phyloP scores from a whole-genome alignment of 306 rosid species.

The Hippophae rhamnoides region DNA sequence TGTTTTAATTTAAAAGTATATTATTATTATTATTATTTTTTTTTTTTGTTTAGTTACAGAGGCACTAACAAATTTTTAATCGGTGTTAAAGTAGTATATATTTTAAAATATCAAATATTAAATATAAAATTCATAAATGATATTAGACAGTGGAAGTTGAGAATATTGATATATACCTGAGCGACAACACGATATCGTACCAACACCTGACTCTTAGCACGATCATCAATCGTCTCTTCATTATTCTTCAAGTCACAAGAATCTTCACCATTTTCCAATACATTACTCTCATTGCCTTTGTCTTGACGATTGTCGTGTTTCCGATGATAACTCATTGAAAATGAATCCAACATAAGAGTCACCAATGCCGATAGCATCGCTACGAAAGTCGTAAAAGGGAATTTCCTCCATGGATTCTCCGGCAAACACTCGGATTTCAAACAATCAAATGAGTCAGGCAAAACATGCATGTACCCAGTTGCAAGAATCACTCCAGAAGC shows the following conservation, averaged over 20 bases:
- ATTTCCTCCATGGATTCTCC: slow-evolving; percentile 38
- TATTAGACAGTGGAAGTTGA: no score
- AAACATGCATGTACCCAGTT: slow-evolving; percentile 67
- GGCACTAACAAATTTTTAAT: no score
- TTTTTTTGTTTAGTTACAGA: no score
- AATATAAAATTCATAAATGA: no score
- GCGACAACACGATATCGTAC: slow-evolving; percentile 44
- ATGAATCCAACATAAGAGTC: slow-evolving; percentile 53
- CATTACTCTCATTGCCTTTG: background rate
- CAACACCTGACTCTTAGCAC: slow-evolving; percentile 12
- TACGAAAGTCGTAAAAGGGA: slow-evolving; percentile 49
- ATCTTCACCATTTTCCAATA: background rate
- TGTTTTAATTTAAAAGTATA: background rate
- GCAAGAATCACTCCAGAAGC: slow-evolving; percentile 66
- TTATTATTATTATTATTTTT: no score
- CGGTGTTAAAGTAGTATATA: no score
- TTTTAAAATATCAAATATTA: no score
- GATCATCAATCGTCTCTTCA: background rate
- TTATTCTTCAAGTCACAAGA: background rate
- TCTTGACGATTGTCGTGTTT: background rate
- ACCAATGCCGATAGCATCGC: slow-evolving; percentile 53
- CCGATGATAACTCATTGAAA: slow-evolving; percentile 30
- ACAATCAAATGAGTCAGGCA: slow-evolving; percentile 43
- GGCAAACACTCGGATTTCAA: slow-evolving; percentile 48
- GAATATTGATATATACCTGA: slow-evolving; percentile 25